Percentiles rank a stretch among this genome's conserved stretches.
phyloP scores from a whole-genome alignment of 1,284 basidiomycete species.

The Ceratobasidium sp. region DNA sequence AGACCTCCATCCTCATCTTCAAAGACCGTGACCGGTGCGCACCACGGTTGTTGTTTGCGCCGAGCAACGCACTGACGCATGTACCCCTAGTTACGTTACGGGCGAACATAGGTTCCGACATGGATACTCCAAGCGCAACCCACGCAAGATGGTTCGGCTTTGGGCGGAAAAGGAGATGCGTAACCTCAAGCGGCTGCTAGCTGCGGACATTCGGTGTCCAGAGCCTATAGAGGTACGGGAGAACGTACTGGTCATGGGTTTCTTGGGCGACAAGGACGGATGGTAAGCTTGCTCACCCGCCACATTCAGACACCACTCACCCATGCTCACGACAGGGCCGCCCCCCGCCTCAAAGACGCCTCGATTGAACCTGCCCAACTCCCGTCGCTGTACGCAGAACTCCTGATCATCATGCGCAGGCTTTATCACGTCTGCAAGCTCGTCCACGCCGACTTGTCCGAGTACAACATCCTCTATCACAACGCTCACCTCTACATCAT shows the following conservation, averaged over 20 bases:
- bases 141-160: constrained; percentile 97
- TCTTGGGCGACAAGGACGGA: constrained; percentile 85
- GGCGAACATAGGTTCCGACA: constrained; percentile 92
- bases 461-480: constrained; percentile 94
- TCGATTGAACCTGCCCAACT: constrained; percentile 68
- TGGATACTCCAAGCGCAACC: constrained; percentile 93
- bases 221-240: constrained; percentile 93
- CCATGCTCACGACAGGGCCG: constrained; percentile 70
- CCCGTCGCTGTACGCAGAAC: constrained; percentile 80
- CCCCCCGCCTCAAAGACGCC: constrained; percentile 87
- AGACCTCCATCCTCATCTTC: constrained; percentile 97
- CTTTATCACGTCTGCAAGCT: constrained; percentile 94
- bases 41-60: constrained; percentile 61
- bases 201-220: constrained; percentile 88
- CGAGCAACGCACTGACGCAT: constrained; percentile 2
- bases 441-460: constrained; percentile 97
- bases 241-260: constrained; percentile 97
- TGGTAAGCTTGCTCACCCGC: constrained; percentile 68
- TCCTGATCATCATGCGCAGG: constrained; percentile 82
- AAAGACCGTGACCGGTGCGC: constrained; percentile 98
- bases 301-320: neutral
- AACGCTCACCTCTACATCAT: constrained; percentile 88
- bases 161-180: constrained; percentile 99
- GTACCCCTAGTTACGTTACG: constrained; percentile 61
- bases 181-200: constrained; percentile 87